Evolutionary conservation across 495 filamentous ascomycete species (phyloP).

Genomic region (Daldinia childiae): DNA sequence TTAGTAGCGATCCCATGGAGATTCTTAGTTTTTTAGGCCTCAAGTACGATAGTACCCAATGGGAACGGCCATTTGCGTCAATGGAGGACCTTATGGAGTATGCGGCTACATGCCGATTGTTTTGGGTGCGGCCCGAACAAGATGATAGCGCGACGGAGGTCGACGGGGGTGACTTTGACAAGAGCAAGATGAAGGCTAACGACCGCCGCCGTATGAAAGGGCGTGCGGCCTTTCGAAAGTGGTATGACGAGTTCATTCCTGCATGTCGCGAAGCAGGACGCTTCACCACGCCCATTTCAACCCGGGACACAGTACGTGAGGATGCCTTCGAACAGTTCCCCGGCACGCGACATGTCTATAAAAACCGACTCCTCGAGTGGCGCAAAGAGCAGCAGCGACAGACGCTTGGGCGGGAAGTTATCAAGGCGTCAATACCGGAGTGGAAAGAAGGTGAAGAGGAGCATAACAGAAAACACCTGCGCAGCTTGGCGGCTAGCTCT

Average conservation of each 20-base stretch:
- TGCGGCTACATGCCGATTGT: conserved; percentile 61
- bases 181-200: conserved; percentile 58
- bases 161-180: conserved; percentile 36
- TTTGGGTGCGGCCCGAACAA: conserved; percentile 49
- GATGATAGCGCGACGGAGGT: conserved; percentile 5
- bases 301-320: conserved; percentile 45
- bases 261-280: conserved; percentile 47
- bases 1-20: conserved; percentile 62
- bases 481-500: conserved; percentile 24
- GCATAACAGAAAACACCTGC: background rate
- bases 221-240: conserved; percentile 59
- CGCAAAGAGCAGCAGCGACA: conserved; percentile 39
- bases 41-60: conserved; percentile 48
- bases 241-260: conserved; percentile 66
- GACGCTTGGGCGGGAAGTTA: conserved; percentile 45
- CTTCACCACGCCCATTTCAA: conserved; percentile 29
- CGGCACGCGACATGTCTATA: conserved; percentile 41
- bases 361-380: conserved; percentile 41
- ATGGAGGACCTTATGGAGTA: conserved; percentile 66
- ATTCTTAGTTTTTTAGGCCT: conserved; percentile 69
- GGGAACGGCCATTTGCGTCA: conserved; percentile 58
- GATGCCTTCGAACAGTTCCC: conserved; percentile 51
- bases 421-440: conserved; percentile 49
- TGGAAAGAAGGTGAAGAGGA: conserved; percentile 13
- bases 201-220: conserved; percentile 59